These are phyloP conservation scores for Ploettnerulaceae sp. DNA, from an alignment of 2,329 filamentous ascomycete species.

Conservation along the genomic window DNA sequence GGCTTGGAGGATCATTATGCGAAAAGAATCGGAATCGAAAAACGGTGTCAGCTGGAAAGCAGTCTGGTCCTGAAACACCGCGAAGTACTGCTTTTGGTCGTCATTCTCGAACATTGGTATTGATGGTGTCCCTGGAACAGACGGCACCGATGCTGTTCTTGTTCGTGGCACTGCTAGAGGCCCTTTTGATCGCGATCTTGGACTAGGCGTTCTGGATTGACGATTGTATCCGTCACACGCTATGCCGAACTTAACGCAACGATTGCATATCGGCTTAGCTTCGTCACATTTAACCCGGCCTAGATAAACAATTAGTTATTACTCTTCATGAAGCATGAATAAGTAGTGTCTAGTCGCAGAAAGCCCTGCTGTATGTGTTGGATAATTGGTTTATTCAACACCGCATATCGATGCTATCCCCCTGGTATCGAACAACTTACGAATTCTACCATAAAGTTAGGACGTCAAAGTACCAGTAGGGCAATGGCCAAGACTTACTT, in stretches of 20 bases:
- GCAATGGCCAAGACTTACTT: conserved; percentile 4
- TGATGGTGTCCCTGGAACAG: not conserved
- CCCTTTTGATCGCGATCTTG: not conserved
- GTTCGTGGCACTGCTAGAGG: not conserved
- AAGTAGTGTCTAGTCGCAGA: too few species aligned
- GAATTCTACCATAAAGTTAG: conserved; percentile 5
- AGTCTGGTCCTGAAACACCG: conserved; percentile 15
- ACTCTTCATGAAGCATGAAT: too few species aligned
- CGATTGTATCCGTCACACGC: conserved; percentile 16
- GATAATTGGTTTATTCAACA: too few species aligned
- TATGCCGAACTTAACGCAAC: conserved; percentile 10
- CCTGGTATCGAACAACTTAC: conserved; percentile 6
- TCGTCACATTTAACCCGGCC: conserved; percentile 20
- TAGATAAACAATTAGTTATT: not conserved
- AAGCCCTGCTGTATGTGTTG: too few species aligned
- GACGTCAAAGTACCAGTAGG: not conserved
- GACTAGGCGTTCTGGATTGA: not conserved
- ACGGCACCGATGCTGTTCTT: not conserved
- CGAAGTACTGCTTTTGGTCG: conserved; percentile 14
- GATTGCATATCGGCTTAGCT: conserved; percentile 12
- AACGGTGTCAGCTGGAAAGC: conserved; percentile 12
- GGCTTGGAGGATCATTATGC: conserved; percentile 13
- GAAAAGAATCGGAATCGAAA: conserved; percentile 4
- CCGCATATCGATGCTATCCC: too few species aligned
- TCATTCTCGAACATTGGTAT: conserved; percentile 5